phyloP scores from a whole-genome alignment of 257 asterid species.

The Salvia rosmarinus region DNA sequence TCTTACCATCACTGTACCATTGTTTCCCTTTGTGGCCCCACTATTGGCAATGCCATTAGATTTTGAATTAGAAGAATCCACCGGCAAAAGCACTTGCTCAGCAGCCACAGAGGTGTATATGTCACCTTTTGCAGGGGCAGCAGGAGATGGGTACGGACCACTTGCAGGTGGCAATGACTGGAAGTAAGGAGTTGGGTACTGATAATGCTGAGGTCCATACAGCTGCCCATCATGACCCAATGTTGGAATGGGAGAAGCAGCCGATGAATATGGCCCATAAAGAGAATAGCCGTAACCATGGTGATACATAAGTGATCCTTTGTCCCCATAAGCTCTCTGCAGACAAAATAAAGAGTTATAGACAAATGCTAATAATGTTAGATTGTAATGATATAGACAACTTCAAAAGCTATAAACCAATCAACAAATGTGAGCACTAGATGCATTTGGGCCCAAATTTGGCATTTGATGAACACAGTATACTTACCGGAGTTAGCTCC shows the following conservation, averaged over 20 bases:
- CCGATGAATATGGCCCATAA: slow-evolving; percentile 71
- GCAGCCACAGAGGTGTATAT: slow-evolving; percentile 47
- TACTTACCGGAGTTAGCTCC: slow-evolving; percentile 54
- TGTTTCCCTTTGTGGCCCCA: slow-evolving; percentile 52
- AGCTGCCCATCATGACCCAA: slow-evolving; percentile 68
- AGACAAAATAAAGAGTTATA: neutral
- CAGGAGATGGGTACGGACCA: slow-evolving; percentile 41
- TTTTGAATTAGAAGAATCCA: slow-evolving; percentile 57
- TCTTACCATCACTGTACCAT: slow-evolving; percentile 37
- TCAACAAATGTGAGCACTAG: neutral
- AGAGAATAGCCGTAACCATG: slow-evolving; percentile 64
- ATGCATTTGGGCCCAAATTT: no score
- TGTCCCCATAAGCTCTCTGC: slow-evolving; percentile 77
- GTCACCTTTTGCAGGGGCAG: slow-evolving; percentile 56
- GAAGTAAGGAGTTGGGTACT: slow-evolving; percentile 65
- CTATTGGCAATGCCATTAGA: slow-evolving; percentile 47
- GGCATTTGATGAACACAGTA: neutral
- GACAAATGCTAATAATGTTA: neutral
- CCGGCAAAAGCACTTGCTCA: slow-evolving; percentile 50
- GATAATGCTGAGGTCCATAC: slow-evolving; percentile 76
- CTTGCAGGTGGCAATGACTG: slow-evolving; percentile 57
- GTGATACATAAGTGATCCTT: slow-evolving; percentile 62
- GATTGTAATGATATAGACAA: neutral
- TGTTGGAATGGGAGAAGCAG: slow-evolving; percentile 65
- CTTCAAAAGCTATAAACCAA: neutral